Conservation (phyloP, 345 rosid species). For the Excoecaria cochinchinensis region DNA sequence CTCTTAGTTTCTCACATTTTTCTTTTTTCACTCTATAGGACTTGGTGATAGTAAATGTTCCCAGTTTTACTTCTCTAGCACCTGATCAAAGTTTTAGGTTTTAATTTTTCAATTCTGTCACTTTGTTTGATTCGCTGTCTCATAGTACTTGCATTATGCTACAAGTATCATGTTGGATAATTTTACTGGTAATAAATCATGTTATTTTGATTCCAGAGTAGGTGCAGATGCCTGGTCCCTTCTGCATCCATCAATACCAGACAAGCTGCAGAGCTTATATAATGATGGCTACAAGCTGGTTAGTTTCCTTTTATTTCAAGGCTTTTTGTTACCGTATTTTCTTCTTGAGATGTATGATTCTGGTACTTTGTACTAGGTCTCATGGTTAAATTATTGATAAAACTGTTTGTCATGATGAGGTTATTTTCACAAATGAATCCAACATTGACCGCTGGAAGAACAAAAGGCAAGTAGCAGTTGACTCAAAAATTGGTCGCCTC, state of each 20-base stretch:
- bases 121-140: background rate
- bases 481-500: constrained; percentile 89
- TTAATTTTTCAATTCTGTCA: background rate
- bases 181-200: background rate
- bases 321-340: constrained; percentile 3
- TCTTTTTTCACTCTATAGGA: background rate
- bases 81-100: background rate
- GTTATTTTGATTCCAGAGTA: constrained; percentile 45
- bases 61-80: background rate
- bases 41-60: background rate
- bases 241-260: constrained; percentile 85
- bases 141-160: background rate
- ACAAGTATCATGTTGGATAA: background rate
- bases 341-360: background rate
- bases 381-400: background rate
- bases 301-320: constrained; percentile 14
- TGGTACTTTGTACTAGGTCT: background rate
- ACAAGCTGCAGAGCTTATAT: constrained; percentile 69
- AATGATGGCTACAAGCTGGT: constrained; percentile 92
- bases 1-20: background rate
- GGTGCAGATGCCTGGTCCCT: constrained; percentile 96
- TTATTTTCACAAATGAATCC: constrained; percentile 93
- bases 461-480: constrained; percentile 86
- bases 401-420: constrained; percentile 39
- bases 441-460: constrained; percentile 98